Evolutionary conservation across 495 filamentous ascomycete genomes (phyloP), one percentile per base, ranked within the genome.

Genomic region (Aspergillus diversus): DNA sequence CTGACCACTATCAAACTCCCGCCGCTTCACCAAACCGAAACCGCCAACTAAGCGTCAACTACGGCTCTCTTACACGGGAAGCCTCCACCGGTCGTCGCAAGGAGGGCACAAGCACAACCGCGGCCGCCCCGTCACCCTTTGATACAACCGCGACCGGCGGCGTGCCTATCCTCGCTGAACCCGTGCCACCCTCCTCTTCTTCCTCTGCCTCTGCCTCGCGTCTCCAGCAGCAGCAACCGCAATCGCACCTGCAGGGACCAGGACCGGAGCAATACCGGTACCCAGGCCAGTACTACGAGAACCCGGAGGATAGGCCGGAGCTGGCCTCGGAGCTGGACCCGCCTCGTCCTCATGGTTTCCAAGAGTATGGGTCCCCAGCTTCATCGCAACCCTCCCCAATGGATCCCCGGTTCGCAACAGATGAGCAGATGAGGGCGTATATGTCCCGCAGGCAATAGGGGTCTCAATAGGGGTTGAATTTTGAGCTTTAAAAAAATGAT

Each of bases 81-180:
- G 69, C 73, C 2, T 82, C 78, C 7, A 75, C 73, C 27, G 80
- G 80, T 27, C 76, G 76, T 33, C 75, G 80, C 49, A 80, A 80
- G 55, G 67, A 65, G 6, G 73, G 73, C 12, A 49, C 66, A 3
- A 66, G 61, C 15, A 61, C 56, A 43, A 68, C 21, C 21, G 21
- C 21, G 2, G 21, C 21, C 21, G 21, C 21, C 1, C 21, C 21
- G 21, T 27, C 39, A 43, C 39, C 39, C 3, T 43, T 4, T 15
- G 5, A 11, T 4, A 15, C 51, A 9, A 53, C 59, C 13, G 47
- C 69, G 37, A 52, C 60, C 8, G 55, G 57, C 16, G 58, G 61
- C 27, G 57, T 71, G 17, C 61, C 62, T 42, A 63, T 69, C 33
- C 57, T 69, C 42, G 34, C 64, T 4, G 59, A 60, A 12, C 65